Base-by-base conservation (phyloP, 371 early-diverging fungal species). In the Rhizopus stolonifer region DNA sequence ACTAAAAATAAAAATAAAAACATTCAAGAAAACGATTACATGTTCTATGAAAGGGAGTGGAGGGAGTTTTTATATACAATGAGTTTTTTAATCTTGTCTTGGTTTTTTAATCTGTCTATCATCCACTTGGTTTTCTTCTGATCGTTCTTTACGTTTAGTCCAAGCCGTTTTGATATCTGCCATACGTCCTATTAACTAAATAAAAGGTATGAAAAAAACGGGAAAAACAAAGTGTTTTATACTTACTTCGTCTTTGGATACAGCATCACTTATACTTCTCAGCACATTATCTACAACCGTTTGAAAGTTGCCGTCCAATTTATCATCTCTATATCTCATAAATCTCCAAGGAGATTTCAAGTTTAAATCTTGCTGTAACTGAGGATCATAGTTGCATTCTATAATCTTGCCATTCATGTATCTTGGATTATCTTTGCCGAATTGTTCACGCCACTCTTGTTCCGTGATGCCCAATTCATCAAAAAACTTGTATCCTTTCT, bases 271-370 rank as follows among this genome's bases (percentile, higher is more conserved):
- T 32, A 96, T 91, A 64, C 93, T 91, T 19, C 78, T 58, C 18
- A 87, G 46, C 3, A 95, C 88, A 46, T 83, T 88, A 11, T 75
- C 60, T 10, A 90, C 88, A 0, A 88, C 85, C 18, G 77, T 69
- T 14, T 74, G 60, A 54, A 91, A 90, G 61, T 96, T 96, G 4
- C 86, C 93, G 25, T 85, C 80, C 0, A 71, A 67, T 64, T 96
- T 96, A 67, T 96, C 97, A 32, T 85, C 81, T 56, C 97, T 82
- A 58, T 88, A 88, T 29, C 93, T 80, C 83, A 95, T 81, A 52
- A 94, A 88, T 21, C 81, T 64, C 97, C 97, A 96, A 4, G 79
- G 75, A 5, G 73, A 73, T 15, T 39, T 55, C 19, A 79, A 57
- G 15, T 64, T 45, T 11, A 61, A 47, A 9, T 76, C 67, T 19